Base-by-base conservation (phyloP, 2,329 filamentous ascomycete species). In the Coccinonectria pachysandricola region DNA sequence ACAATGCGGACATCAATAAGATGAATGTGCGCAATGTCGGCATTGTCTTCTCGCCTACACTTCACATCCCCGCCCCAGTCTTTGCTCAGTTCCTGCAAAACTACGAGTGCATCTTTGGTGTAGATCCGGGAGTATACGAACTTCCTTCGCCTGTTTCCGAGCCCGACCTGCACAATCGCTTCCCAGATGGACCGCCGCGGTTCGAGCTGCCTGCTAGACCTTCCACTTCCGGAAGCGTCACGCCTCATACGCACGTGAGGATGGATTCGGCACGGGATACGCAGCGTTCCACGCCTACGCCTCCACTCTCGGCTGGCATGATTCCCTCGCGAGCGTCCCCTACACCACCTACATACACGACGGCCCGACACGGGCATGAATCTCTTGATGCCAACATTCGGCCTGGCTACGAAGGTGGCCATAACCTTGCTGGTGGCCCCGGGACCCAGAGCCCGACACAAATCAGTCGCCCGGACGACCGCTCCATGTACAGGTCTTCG, bases 1-100 rank as follows among this genome's bases (percentile, higher is more conserved):
- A 91, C 54, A 86, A 95, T 43, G 68, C 85, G 6, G 78, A 83
- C 43, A 65, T 80, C 36, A 98, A 98, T 63, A 96, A 95, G 65
- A 98, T 98, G 91, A 95, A 83, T 8, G 83, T 95, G 27, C 78
- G 88, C 40, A 98, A 98, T 48, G 84, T 98, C 28, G 88, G 91
- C 38, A 96, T 98, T 43, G 88, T 98, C 30, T 98, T 98, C 54
- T 93, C 91, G 10, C 91, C 91, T 1, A 96, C 91, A 0, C 68
- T 98, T 28, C 96, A 96, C 53, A 94, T 98, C 21, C 88, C 91
- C 0, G 86, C 86, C 0, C 87, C 88, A 0, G 79, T 98, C 8
- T 95, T 98, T 52, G 86, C 87, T 4, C 71, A 92, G 53, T 91
- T 98, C 54, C 66, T 98, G 31, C 87, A 91, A 38, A 87, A 96